Evolutionary conservation across 2,329 filamentous ascomycete species (phyloP).

Genomic region (Fusarium subtropicale): DNA sequence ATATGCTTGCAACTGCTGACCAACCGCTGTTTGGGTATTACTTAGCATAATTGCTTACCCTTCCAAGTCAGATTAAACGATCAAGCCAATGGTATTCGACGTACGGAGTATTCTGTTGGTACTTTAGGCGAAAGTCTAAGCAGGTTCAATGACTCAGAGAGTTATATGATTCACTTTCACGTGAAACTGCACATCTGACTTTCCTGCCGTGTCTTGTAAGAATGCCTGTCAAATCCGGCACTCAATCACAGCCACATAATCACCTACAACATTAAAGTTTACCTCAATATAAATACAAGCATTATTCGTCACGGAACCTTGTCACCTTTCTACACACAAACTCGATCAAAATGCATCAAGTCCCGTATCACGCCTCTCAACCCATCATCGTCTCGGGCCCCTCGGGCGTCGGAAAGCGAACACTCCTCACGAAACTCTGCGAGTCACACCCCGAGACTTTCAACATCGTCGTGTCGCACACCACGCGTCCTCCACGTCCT

Average conservation of each 20-base stretch:
- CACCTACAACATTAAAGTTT: background rate
- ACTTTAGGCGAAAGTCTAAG: background rate
- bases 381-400: conserved; percentile 1
- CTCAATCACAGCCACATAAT: no score
- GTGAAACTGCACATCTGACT: background rate
- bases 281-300: background rate
- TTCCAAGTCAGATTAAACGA: no score
- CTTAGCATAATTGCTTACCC: background rate
- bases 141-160: background rate
- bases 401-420: background rate
- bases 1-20: background rate
- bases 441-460: background rate
- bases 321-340: no score
- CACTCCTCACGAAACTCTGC: background rate
- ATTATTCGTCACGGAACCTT: fast-evolving
- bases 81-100: background rate
- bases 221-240: background rate
- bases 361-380: background rate
- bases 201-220: background rate
- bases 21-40: background rate
- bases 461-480: background rate
- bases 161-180: background rate
- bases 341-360: background rate
- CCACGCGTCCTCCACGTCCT: background rate
- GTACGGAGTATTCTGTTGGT: background rate